These are phyloP conservation scores for Eucalyptus camaldulensis DNA, from an alignment of 345 rosid species.

Conservation along the genomic window DNA sequence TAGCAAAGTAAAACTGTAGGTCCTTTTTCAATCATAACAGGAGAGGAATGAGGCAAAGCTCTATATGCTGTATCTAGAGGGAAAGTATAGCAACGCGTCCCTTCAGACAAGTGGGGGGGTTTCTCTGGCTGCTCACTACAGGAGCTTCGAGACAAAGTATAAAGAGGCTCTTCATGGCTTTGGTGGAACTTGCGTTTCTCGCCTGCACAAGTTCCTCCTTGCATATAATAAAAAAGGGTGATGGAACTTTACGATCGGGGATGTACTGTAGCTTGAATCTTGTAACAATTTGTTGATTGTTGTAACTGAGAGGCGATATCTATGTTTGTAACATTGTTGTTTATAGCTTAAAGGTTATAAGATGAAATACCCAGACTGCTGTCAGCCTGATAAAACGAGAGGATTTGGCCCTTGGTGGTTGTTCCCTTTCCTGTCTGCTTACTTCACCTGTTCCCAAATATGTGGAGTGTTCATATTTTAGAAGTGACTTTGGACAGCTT, in stretches of 20 bases:
- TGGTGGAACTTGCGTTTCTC: neutral
- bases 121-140: neutral
- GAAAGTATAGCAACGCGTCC: neutral
- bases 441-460: neutral
- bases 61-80: neutral
- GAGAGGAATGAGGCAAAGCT: neutral
- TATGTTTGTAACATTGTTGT: neutral
- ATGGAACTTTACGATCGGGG: neutral
- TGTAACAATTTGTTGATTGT: neutral
- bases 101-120: neutral
- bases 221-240: neutral
- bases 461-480: neutral
- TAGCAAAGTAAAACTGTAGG: neutral
- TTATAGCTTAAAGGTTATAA: neutral
- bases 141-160: neutral
- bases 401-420: neutral
- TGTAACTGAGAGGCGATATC: neutral
- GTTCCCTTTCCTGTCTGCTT: neutral
- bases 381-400: neutral
- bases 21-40: neutral
- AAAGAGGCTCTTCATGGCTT: neutral
- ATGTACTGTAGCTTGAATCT: neutral
- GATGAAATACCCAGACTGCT: neutral
- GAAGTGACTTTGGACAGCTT: neutral
- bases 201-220: neutral